These are phyloP conservation scores for Solanum chaucha DNA, from an alignment of 257 asterid species.

Conservation along the genomic window DNA sequence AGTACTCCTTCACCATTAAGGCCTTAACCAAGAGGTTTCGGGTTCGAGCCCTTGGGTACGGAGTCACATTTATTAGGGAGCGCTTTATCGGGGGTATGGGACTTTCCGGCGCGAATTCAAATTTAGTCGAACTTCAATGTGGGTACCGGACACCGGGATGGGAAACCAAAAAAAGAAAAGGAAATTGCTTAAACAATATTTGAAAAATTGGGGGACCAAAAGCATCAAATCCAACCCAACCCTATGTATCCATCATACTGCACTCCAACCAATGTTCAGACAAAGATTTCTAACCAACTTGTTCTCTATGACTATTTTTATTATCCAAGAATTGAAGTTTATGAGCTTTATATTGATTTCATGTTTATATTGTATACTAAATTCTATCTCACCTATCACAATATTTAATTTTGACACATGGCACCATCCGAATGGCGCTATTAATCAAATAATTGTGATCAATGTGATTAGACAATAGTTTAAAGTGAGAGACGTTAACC, in stretches of 20 bases:
- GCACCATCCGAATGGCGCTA: background rate
- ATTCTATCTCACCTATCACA: background rate
- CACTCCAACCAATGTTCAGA: conserved; percentile 18
- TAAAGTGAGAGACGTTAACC: background rate
- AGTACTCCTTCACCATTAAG: no score
- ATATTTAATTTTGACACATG: background rate
- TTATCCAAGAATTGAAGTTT: background rate
- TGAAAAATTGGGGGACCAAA: conserved; percentile 26
- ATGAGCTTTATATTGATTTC: background rate
- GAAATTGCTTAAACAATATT: background rate
- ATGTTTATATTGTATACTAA: background rate
- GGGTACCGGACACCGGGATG: no score
- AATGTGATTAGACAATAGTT: background rate
- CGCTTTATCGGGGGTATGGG: no score
- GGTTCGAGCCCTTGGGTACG: no score
- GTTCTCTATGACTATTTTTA: background rate
- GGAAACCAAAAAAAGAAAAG: no score
- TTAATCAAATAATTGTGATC: background rate
- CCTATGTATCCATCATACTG: background rate
- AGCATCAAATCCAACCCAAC: conserved; percentile 15
- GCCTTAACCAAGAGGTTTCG: no score
- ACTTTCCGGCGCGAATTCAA: no score
- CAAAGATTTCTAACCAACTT: conserved; percentile 27
- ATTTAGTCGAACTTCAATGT: no score
- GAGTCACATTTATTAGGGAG: no score